Percentiles rank a stretch among this genome's conserved stretches.
phyloP scores from a whole-genome alignment of 352 stramenopile species.

The Peronospora farinosa region DNA sequence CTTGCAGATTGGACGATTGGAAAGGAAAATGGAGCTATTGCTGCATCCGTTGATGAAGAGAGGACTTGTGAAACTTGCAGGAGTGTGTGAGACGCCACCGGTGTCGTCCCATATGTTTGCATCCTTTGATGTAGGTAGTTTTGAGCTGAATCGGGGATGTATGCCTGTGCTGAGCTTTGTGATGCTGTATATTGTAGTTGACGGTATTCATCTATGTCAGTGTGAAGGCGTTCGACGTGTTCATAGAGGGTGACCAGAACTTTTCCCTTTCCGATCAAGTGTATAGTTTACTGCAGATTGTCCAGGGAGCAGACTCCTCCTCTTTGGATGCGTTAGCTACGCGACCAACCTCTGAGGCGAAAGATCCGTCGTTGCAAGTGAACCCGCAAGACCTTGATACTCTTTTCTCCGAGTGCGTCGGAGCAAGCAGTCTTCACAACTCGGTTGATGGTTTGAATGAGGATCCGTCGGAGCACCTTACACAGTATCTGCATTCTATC shows the following conservation, averaged over 20 bases:
- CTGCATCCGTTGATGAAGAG: constrained; percentile 63
- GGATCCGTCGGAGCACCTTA: constrained; percentile 35
- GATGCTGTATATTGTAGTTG: constrained; percentile 23
- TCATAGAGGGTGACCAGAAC: constrained; percentile 47
- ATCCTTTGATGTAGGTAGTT: constrained; percentile 42
- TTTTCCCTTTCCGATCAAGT: constrained; percentile 63
- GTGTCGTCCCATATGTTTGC: constrained; percentile 55
- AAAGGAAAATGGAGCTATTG: constrained; percentile 51
- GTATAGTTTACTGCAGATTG: constrained; percentile 52
- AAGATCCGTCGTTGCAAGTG: constrained; percentile 18
- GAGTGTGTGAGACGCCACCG: constrained; percentile 42
- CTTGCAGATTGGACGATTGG: constrained; percentile 47
- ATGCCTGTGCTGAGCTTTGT: not conserved
- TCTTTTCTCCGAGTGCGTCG: constrained; percentile 62
- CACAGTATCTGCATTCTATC: constrained; percentile 51
- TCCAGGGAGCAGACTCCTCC: constrained; percentile 19
- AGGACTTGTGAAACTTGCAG: constrained; percentile 39
- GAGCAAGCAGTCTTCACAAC: constrained; percentile 21
- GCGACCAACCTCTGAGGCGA: constrained; percentile 3
- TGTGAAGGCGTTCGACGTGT: constrained; percentile 53
- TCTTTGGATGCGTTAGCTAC: constrained; percentile 8
- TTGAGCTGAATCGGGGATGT: not conserved
- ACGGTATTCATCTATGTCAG: constrained; percentile 56
- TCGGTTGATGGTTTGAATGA: constrained; percentile 5
- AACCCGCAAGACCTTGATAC: constrained; percentile 47